Evolutionary conservation across 2,329 filamentous ascomycete species (phyloP).

Genomic region (Ophiostoma perfectum): DNA sequence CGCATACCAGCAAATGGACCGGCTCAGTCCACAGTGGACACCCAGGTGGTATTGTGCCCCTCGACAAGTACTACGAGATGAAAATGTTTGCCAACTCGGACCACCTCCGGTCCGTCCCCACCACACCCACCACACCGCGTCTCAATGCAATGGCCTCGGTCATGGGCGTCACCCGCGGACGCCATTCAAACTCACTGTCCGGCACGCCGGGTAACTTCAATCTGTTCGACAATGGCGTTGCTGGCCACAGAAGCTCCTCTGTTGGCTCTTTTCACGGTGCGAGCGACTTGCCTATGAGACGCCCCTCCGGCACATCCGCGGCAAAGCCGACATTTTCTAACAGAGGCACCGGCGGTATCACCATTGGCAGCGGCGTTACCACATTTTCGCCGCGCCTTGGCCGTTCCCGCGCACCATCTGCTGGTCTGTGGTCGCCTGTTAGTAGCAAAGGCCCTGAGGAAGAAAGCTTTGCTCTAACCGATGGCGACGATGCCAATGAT

Average conservation of each 20-base stretch:
- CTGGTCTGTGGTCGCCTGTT: conserved; percentile 45
- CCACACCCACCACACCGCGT: conserved; percentile 33
- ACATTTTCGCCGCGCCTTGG: conserved; percentile 29
- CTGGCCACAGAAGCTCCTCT: conserved; percentile 42
- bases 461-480: conserved; percentile 23
- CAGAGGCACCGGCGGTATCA: conserved; percentile 11
- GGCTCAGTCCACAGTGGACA: conserved; percentile 18
- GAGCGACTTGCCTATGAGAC: conserved; percentile 19
- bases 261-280: conserved; percentile 39
- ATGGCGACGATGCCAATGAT: conserved; percentile 36
- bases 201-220: conserved; percentile 29
- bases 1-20: conserved; percentile 19
- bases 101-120: conserved; percentile 53
- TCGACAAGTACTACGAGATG: conserved; percentile 65
- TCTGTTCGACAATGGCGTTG: conserved; percentile 25
- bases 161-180: conserved; percentile 35
- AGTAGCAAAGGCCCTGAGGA: conserved; percentile 37
- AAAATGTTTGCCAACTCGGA: conserved; percentile 69
- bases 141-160: conserved; percentile 34
- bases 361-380: conserved; percentile 30
- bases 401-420: conserved; percentile 39
- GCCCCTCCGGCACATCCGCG: conserved; percentile 21
- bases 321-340: conserved; percentile 11
- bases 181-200: conserved; percentile 42
- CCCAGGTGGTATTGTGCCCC: conserved; percentile 36